Conservation (phyloP, 768 basidiomycete genomes). For the Strobilomyces confusus region DNA sequence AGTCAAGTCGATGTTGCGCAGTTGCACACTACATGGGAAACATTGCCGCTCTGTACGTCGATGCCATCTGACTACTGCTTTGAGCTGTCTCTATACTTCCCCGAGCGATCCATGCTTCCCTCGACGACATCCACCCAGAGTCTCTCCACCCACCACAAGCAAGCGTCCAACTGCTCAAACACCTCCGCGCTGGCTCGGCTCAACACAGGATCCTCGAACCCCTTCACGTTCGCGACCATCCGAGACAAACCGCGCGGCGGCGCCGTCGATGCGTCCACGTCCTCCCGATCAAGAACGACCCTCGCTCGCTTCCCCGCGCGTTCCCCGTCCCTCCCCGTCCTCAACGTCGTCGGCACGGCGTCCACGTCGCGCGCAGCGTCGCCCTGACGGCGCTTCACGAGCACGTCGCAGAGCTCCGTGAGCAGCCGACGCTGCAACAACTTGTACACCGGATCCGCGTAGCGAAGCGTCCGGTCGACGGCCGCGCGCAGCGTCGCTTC, state of each 20-base stretch:
- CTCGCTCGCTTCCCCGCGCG: constrained; percentile 25
- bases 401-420: constrained; percentile 32
- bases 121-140: constrained; percentile 49
- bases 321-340: constrained; percentile 29
- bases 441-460: constrained; percentile 61
- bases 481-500: constrained; percentile 53
- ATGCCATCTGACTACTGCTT: too few relatives aligned
- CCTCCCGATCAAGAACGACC: constrained; percentile 24
- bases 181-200: constrained; percentile 40
- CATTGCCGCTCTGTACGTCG: too few relatives aligned
- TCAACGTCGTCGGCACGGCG: constrained; percentile 24
- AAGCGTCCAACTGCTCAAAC: constrained; percentile 36
- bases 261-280: constrained; percentile 11
- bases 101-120: not conserved
- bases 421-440: constrained; percentile 59
- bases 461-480: constrained; percentile 59
- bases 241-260: not conserved
- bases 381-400: constrained; percentile 20
- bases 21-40: too few relatives aligned
- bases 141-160: constrained; percentile 51
- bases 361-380: constrained; percentile 1
- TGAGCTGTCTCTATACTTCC: too few relatives aligned
- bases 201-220: constrained; percentile 65
- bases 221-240: constrained; percentile 41
- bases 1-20: too few relatives aligned